Percentiles rank a stretch among this genome's conserved stretches.
phyloP scores from a whole-genome alignment of 2,329 filamentous ascomycete genomes.

The Monosporascus sp. region DNA sequence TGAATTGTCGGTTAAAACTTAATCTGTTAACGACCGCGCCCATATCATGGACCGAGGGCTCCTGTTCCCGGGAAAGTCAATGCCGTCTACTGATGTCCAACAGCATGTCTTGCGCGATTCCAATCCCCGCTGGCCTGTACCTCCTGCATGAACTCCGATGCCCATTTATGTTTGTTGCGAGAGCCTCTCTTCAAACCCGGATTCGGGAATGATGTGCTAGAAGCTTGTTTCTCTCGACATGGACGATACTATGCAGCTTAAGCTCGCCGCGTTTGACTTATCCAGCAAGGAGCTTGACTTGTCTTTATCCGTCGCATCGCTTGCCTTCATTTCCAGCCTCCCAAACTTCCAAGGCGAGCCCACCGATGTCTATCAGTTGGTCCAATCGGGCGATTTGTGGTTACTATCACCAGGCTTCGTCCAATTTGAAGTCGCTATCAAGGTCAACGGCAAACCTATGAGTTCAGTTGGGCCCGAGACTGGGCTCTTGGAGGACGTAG shows the following conservation, averaged over 20 bases:
- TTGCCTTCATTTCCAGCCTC: conserved; percentile 16
- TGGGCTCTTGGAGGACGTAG: conserved; percentile 17
- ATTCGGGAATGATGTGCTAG: not conserved
- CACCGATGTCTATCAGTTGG: conserved; percentile 12
- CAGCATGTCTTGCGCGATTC: too few species aligned
- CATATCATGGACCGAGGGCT: too few species aligned
- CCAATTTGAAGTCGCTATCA: conserved; percentile 18
- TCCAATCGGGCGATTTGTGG: conserved; percentile 21
- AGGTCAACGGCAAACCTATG: conserved; percentile 6
- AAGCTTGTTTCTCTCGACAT: conserved; percentile 6
- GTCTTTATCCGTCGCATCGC: conserved; percentile 16
- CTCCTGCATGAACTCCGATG: too few species aligned
- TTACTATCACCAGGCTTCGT: conserved; percentile 20
- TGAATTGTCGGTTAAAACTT: not conserved
- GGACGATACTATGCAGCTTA: conserved; percentile 14
- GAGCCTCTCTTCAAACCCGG: not conserved
- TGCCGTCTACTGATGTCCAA: not conserved
- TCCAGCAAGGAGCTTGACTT: conserved; percentile 8
- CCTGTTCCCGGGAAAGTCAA: too few species aligned
- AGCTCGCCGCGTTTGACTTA: conserved; percentile 19
- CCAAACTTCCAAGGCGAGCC: conserved; percentile 5
- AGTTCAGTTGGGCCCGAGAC: conserved; percentile 1
- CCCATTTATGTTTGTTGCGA: not conserved
- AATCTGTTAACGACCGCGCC: not conserved
- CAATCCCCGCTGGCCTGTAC: too few species aligned